Percentiles rank a stretch among this genome's conserved stretches.
Evolutionary conservation across 2,329 filamentous ascomycete genomes (phyloP).

Genomic region (Beauveria sp.): DNA sequence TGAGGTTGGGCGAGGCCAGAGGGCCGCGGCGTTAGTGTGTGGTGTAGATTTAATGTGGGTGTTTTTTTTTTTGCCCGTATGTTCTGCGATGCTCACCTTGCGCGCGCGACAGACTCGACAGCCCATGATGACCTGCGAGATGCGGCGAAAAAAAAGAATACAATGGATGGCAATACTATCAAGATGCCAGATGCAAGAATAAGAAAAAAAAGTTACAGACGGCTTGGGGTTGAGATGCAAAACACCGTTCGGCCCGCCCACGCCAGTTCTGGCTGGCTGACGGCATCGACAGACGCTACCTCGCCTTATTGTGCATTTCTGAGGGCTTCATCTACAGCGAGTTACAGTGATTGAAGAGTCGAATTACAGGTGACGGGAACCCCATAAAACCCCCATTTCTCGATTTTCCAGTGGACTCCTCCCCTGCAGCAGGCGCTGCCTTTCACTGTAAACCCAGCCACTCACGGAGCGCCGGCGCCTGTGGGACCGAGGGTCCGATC

Average conservation of each 20-base stretch:
- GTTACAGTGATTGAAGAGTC: neutral
- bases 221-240: neutral
- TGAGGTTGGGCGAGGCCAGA: conserved; percentile 14
- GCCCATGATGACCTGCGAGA: conserved; percentile 23
- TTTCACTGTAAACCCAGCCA: neutral
- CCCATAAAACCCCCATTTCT: neutral
- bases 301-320: no score
- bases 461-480: conserved; percentile 4
- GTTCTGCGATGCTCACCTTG: conserved; percentile 22
- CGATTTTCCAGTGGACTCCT: neutral
- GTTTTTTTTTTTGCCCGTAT: neutral
- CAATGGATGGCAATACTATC: neutral
- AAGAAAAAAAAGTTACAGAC: neutral
- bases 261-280: neutral
- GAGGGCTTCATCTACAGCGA: neutral
- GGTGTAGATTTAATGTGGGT: neutral
- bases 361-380: neutral
- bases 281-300: neutral
- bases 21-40: conserved; percentile 4
- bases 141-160: neutral
- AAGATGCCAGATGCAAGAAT: neutral
- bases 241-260: conserved; percentile 2
- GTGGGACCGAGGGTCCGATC: conserved; percentile 11
- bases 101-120: conserved; percentile 34
- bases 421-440: neutral